Percentiles rank a stretch among this genome's conserved stretches.
Conservation (phyloP, 805 yeast genomes). For the Tetrapisispora phaffii region DNA sequence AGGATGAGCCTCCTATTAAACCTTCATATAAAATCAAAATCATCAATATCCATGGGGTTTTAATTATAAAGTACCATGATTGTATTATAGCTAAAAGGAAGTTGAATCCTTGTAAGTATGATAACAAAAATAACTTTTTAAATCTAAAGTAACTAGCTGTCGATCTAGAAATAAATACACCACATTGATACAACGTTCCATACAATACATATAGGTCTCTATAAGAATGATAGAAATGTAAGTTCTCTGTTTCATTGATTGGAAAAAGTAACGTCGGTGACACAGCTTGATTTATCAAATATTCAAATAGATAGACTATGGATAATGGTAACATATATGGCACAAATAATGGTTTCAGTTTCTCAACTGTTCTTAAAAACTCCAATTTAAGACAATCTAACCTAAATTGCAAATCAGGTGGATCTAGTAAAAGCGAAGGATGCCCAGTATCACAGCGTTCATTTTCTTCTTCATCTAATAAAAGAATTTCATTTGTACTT, state of each 20-base stretch:
- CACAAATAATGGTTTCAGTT: slow-evolving; percentile 36
- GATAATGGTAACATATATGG: slow-evolving; percentile 80
- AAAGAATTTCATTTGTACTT: no score
- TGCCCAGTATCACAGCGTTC: not conserved
- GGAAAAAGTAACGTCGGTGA: slow-evolving; percentile 83
- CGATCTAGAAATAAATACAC: slow-evolving; percentile 86
- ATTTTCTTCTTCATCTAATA: not conserved
- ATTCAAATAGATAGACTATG: slow-evolving; percentile 78
- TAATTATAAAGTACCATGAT: slow-evolving; percentile 48
- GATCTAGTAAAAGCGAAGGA: not conserved
- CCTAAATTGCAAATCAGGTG: not conserved
- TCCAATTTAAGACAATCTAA: not conserved
- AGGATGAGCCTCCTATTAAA: slow-evolving; percentile 79
- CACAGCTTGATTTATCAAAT: slow-evolving; percentile 83
- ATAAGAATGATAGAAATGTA: slow-evolving; percentile 56
- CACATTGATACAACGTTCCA: slow-evolving; percentile 82
- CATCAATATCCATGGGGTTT: slow-evolving; percentile 53
- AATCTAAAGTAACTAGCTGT: slow-evolving; percentile 61
- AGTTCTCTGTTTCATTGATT: slow-evolving; percentile 29
- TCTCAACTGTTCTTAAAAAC: slow-evolving; percentile 17
- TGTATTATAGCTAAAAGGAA: slow-evolving; percentile 51
- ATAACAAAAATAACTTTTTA: slow-evolving; percentile 46
- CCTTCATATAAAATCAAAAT: slow-evolving; percentile 75
- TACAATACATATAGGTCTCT: slow-evolving; percentile 88
- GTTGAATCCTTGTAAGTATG: slow-evolving; percentile 59